A percentile compares a stretch with the other conserved stretches of the same genome.
These are phyloP conservation scores for Malus hybrid DNA, from an alignment of 331 rosid species.

Conservation along the genomic window DNA sequence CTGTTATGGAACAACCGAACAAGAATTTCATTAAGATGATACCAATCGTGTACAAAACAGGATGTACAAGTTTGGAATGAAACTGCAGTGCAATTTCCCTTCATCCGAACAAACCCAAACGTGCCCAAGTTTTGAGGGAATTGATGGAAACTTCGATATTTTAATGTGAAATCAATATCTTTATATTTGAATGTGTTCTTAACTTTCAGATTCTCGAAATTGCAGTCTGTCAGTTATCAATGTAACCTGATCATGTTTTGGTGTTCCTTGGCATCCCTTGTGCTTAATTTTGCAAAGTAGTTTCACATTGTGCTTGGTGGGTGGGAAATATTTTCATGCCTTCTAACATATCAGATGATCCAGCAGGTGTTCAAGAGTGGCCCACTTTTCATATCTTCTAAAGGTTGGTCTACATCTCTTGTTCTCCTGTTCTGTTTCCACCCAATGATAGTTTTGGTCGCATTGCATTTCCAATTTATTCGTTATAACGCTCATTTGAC, in stretches of 20 bases:
- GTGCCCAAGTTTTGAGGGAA: neutral
- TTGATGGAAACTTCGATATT: neutral
- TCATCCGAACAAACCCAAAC: neutral
- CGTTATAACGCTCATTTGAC: neutral
- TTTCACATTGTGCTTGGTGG: neutral
- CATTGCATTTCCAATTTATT: neutral
- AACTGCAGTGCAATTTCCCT: neutral
- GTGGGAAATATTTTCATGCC: conserved; percentile 2
- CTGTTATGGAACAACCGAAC: neutral
- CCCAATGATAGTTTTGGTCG: neutral
- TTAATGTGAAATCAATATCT: neutral
- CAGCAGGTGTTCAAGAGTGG: conserved; percentile 97
- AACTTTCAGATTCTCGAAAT: neutral
- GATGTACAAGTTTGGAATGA: neutral
- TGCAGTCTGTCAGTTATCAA: neutral
- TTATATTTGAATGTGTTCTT: neutral
- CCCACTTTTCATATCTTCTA: conserved; percentile 95
- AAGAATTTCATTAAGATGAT: too few species aligned
- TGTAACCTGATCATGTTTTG: neutral
- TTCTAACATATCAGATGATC: conserved; percentile 31
- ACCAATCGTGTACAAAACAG: neutral
- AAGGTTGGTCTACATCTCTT: conserved; percentile 49
- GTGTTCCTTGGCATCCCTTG: neutral
- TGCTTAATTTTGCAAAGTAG: conserved; percentile 3
- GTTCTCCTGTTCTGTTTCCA: neutral